Evolutionary conservation across 768 basidiomycete species (phyloP).

Genomic region (Tricholoma terreum): DNA sequence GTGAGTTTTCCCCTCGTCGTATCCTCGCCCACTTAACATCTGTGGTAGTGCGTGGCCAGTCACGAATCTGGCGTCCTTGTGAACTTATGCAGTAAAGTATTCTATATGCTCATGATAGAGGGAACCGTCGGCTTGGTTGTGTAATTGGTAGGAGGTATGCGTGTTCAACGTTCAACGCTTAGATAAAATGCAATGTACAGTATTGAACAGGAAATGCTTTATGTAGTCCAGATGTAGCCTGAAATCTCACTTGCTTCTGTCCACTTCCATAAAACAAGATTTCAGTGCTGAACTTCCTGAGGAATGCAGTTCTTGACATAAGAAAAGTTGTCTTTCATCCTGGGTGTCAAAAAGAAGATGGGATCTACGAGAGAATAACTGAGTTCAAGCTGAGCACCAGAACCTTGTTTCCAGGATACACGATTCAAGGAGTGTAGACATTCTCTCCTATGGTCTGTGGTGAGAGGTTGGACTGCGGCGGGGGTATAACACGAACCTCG

Average conservation of each 20-base stretch:
- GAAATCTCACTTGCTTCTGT: background rate
- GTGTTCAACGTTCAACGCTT: background rate
- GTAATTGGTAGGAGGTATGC: background rate
- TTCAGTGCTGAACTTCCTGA: no score
- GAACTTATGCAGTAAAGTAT: conserved; percentile 12
- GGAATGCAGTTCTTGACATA: no score
- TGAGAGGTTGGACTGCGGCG: background rate
- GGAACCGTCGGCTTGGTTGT: background rate
- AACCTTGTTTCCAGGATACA: background rate
- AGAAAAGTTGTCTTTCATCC: no score
- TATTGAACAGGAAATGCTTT: background rate
- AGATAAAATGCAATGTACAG: background rate
- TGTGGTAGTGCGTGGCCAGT: conserved; percentile 65
- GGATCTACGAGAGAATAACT: no score
- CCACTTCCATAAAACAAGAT: no score
- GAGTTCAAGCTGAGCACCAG: background rate
- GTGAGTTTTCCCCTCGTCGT: conserved; percentile 45
- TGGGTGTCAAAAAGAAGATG: no score
- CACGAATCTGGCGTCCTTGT: conserved; percentile 62
- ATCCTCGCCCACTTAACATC: conserved; percentile 2
- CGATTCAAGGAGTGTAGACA: conserved; percentile 36
- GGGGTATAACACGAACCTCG: conserved; percentile 27
- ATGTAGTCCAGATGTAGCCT: background rate
- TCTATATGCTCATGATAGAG: background rate
- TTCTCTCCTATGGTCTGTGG: conserved; percentile 28